Evolutionary conservation across 371 early-diverging fungal genomes (phyloP), one percentile per base, ranked within the genome.

Genomic region (Mucor indicus): DNA sequence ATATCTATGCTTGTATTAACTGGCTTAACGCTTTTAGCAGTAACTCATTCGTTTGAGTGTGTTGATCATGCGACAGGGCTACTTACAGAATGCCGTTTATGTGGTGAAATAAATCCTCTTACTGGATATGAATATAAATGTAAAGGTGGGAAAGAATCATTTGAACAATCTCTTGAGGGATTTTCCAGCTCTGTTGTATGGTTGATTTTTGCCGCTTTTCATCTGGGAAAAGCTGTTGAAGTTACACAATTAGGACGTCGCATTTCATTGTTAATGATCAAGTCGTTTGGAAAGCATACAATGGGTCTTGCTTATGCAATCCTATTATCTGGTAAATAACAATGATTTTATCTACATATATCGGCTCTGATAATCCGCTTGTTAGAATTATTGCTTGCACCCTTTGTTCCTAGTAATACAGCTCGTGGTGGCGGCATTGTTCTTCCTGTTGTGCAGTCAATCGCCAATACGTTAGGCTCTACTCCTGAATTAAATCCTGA

Each of bases 361-460:
- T 27, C 7, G 27, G 3, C 11, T 23, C 23, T 11, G 8, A n/a
- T n/a, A n/a, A n/a, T n/a, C n/a, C n/a, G 29, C 5, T 11, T 15
- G 43, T 54, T 69, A 57, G 87, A 87, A 56, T 43, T 86, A 15
- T 35, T 73, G 12, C 46, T 87, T 25, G 85, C 82, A 3, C 84
- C 88, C 0, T 83, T 87, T 55, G 82, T 87, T 17, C 88, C 88
- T 3, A 81, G 81, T 23, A 87, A 87, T 51, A 81, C 83, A 0
- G 88, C 88, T n/a, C 75, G 88, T 36, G 86, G 86, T 16, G 87
- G 87, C 10, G 84, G 88, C 15, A 84, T 87, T 25, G 63, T 87
- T 1, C 72, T 75, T 24, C 88, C 88, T 8, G 77, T 87, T 0
- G 84, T 86, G 9, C 67, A 72, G 17, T 83, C 87, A 1, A 75